phyloP scores from a whole-genome alignment of 1,139 yeast genomes.

The Magnusiomyces tetraspermus region DNA sequence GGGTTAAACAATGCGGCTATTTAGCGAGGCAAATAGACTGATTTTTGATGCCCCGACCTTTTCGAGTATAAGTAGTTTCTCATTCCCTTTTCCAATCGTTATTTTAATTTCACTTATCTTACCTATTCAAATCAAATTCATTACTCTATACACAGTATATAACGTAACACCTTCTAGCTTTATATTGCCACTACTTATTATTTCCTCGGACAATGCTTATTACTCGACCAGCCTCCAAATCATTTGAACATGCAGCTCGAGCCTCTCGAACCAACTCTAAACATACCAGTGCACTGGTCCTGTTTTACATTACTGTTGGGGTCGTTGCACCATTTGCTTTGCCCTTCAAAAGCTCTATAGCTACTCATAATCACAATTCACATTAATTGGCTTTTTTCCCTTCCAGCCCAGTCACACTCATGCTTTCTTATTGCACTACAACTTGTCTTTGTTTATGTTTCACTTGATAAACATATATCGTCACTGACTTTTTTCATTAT shows the following conservation, averaged over 20 bases:
- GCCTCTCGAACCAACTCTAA: conserved; percentile 1
- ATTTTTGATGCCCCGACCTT: not conserved
- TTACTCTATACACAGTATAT: not conserved
- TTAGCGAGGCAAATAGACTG: not conserved
- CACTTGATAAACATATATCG: too few species aligned
- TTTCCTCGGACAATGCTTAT: not conserved
- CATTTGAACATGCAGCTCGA: conserved; percentile 5
- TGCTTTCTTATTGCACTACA: too few species aligned
- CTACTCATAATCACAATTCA: not conserved
- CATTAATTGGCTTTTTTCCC: not conserved
- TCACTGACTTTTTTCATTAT: too few species aligned
- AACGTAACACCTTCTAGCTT: not conserved
- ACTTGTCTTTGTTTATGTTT: too few species aligned
- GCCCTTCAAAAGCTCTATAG: conserved; percentile 12
- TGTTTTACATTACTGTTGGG: conserved; percentile 13
- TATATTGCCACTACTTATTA: not conserved
- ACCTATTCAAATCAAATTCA: not conserved
- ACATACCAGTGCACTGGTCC: conserved; percentile 10
- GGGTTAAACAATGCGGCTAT: too few species aligned
- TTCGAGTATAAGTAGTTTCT: not conserved
- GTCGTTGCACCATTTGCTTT: conserved; percentile 14
- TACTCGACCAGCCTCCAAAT: conserved; percentile 6
- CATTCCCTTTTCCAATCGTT: not conserved
- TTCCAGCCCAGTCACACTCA: too few species aligned
- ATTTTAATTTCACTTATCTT: not conserved